Evolutionary conservation across 2,329 filamentous ascomycete species (phyloP), one percentile per base, ranked within the genome.

Genomic region (Cucurbitaria berberidis): DNA sequence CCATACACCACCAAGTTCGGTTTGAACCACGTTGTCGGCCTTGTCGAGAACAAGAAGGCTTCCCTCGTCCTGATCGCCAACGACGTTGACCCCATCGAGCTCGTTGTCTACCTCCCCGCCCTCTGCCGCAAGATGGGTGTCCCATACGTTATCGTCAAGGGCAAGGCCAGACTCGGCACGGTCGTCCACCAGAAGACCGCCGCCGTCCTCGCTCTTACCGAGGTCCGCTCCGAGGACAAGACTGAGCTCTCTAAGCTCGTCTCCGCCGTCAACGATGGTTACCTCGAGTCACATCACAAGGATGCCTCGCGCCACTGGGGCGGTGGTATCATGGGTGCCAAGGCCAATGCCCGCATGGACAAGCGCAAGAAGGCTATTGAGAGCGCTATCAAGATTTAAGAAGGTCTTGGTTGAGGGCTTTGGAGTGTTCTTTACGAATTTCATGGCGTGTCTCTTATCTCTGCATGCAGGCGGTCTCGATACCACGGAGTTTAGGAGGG

Each of bases 101-200:
- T 99, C 73, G 96, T 99, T 76, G 91, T 99, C 82, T 99, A 96
- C 90, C 88, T 99, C 64, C 95, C 95, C 69, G 93, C 95, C 75
- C 90, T 99, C 70, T 99, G 95, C 91, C 90, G 93, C 82, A 99
- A 99, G 91, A 99, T 99, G 93, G 96, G 96, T 83, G 89, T 74
- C 42, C 95, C 96, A 65, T 99, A 98, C 81, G 95, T 93, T 77
- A 98, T 99, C 73, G 87, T 99, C 78, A 99, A 99, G 91, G 95
- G 95, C 84, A 99, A 99, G 90, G 95, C 95, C 70, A 89, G 95
- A 83, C 91, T 99, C 74, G 95, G 95, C 72, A 98, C 95, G 59
- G 93, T 99, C 71, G 93, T 99, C 68, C 93, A 99, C 90, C 97
- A 99, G 89, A 99, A 99, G 95, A 99, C 95, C 68, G 92, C 95